A percentile compares a stretch with the other conserved stretches of the same genome.
These are phyloP conservation scores for Truncatella angustata DNA, from an alignment of 2,329 filamentous ascomycete species.

Conservation along the genomic window DNA sequence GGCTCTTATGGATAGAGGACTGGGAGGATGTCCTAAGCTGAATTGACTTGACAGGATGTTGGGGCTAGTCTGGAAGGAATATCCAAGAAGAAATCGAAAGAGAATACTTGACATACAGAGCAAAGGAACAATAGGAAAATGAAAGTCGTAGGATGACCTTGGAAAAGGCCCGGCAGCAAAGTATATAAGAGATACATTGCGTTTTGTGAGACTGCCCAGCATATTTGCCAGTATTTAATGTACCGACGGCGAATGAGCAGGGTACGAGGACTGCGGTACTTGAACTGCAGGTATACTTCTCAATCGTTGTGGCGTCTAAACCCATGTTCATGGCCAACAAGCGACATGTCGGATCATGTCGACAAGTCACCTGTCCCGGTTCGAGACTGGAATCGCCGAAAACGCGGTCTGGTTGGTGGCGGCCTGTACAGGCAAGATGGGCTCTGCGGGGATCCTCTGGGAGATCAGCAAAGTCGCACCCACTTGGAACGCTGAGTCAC, in stretches of 20 bases:
- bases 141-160: slow-evolving; percentile 16
- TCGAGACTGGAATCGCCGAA: slow-evolving; percentile 30
- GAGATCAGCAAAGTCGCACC: slow-evolving; percentile 11
- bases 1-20: background rate
- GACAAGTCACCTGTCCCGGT: slow-evolving; percentile 17
- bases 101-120: slow-evolving; percentile 10
- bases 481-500: slow-evolving; percentile 20
- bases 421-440: slow-evolving; percentile 24
- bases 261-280: slow-evolving; percentile 21
- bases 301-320: slow-evolving; percentile 31
- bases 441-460: slow-evolving; percentile 21
- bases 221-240: slow-evolving; percentile 21
- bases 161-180: slow-evolving; percentile 19
- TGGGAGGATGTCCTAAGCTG: background rate
- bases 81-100: slow-evolving; percentile 21
- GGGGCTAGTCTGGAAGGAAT: background rate
- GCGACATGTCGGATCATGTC: slow-evolving; percentile 21
- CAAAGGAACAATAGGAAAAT: slow-evolving; percentile 11
- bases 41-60: background rate
- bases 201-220: slow-evolving; percentile 13
- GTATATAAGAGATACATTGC: slow-evolving; percentile 18
- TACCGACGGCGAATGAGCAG: slow-evolving; percentile 15
- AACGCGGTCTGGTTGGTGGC: slow-evolving; percentile 28
- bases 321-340: slow-evolving; percentile 29
- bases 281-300: slow-evolving; percentile 19